Evolutionary conservation across 257 asterid species (phyloP).

Genomic region (Agastache rugosa): DNA sequence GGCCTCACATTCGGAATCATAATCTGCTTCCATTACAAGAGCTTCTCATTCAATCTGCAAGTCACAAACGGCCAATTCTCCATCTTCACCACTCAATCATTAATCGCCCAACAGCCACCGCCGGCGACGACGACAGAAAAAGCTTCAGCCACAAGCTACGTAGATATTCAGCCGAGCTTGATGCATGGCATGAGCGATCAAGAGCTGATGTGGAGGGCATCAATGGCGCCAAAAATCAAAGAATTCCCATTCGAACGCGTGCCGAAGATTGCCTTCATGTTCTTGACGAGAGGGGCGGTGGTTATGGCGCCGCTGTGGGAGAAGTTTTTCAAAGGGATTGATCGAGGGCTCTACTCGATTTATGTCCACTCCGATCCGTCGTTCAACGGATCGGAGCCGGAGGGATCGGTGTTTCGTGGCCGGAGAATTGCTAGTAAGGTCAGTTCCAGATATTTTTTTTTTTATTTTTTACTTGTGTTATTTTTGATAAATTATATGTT

Average conservation of each 20-base stretch:
- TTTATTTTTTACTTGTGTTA: neutral
- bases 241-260: conserved; percentile 41
- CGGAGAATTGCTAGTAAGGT: conserved; percentile 88
- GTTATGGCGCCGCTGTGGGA: conserved; percentile 71
- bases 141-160: neutral
- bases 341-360: conserved; percentile 55
- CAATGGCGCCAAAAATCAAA: conserved; percentile 51
- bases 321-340: conserved; percentile 54
- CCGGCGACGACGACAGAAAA: neutral
- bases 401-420: conserved; percentile 66
- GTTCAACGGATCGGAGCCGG: conserved; percentile 53
- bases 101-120: neutral
- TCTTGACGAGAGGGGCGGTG: conserved; percentile 60
- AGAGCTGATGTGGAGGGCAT: conserved; percentile 67
- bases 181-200: conserved; percentile 64
- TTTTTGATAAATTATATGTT: neutral
- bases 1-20: conserved; percentile 63
- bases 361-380: conserved; percentile 72
- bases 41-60: conserved; percentile 58
- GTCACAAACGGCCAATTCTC: conserved; percentile 56
- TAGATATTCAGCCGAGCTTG: conserved; percentile 30
- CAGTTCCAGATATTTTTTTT: conserved; percentile 8
- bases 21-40: conserved; percentile 57
- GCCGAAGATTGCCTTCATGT: conserved; percentile 72
- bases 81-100: conserved; percentile 39